A percentile compares a stretch with the other conserved stretches of the same genome.
phyloP scores from a whole-genome alignment of 192 early-diverging fungal genomes.

The Coemansia sp. region DNA sequence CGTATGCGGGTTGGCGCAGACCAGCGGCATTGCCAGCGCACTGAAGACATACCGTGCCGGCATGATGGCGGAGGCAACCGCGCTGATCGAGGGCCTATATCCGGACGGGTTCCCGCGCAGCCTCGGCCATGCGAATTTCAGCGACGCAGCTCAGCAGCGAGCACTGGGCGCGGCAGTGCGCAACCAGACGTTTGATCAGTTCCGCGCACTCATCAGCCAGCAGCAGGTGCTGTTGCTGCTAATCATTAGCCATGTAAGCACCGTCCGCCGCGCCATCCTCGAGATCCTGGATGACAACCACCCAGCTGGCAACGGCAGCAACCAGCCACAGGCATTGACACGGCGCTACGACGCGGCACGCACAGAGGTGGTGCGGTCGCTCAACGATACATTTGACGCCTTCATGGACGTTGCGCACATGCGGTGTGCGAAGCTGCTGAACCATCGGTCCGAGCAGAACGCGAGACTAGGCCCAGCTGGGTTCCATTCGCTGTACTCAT shows the following conservation, averaged over 20 bases:
- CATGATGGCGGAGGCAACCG: conserved; percentile 74
- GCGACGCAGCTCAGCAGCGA: conserved; percentile 43
- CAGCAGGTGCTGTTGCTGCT: conserved; percentile 76
- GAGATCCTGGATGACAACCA: conserved; percentile 65
- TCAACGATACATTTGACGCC: conserved; percentile 73
- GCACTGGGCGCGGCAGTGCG: conserved; percentile 61
- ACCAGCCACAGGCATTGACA: neutral
- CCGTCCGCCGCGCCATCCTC: conserved; percentile 71
- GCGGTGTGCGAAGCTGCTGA: conserved; percentile 83
- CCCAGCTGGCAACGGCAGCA: neutral
- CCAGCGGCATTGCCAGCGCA: conserved; percentile 64
- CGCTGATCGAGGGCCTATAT: conserved; percentile 73
- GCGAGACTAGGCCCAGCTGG: conserved; percentile 82
- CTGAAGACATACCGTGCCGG: conserved; percentile 78
- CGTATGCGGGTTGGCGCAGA: conserved; percentile 74
- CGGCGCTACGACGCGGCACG: conserved; percentile 29
- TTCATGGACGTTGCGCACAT: conserved; percentile 84
- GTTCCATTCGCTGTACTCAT: conserved; percentile 80
- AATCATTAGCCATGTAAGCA: conserved; percentile 67
- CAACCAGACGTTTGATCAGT: conserved; percentile 83
- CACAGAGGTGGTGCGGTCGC: conserved; percentile 62
- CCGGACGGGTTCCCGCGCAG: conserved; percentile 37
- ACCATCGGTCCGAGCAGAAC: conserved; percentile 86
- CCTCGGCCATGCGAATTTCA: conserved; percentile 35
- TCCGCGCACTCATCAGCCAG: conserved; percentile 72